phyloP scores from a whole-genome alignment of 371 early-diverging fungal genomes.

The Syncephalastrum monosporum region DNA sequence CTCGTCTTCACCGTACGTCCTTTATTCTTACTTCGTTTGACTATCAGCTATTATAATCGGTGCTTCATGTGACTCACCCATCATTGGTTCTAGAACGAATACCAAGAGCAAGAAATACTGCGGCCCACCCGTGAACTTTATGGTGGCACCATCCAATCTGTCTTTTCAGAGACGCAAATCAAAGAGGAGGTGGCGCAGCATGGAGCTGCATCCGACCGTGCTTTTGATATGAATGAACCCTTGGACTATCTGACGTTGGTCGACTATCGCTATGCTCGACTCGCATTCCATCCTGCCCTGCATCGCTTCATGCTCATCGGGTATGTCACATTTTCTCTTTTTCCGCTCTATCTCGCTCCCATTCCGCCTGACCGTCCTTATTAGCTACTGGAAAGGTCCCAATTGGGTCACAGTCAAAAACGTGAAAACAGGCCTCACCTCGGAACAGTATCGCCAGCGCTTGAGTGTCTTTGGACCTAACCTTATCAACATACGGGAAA shows the following conservation, averaged over 20 bases:
- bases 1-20: conserved; percentile 61
- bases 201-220: conserved; percentile 15
- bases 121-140: conserved; percentile 58
- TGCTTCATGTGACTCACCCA: neutral
- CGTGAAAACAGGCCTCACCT: conserved; percentile 55
- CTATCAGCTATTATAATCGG: neutral
- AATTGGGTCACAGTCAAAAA: conserved; percentile 57
- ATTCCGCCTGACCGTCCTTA: neutral
- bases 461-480: conserved; percentile 84
- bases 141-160: conserved; percentile 67
- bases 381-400: conserved; percentile 75
- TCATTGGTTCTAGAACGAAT: conserved; percentile 60
- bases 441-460: conserved; percentile 59
- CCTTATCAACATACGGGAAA: conserved; percentile 78
- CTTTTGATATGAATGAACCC: conserved; percentile 37
- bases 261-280: conserved; percentile 81
- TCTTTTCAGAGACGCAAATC: conserved; percentile 56
- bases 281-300: conserved; percentile 79
- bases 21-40: neutral
- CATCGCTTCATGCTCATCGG: conserved; percentile 71
- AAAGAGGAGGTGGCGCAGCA: conserved; percentile 35
- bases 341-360: no score
- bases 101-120: conserved; percentile 64
- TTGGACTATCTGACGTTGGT: conserved; percentile 53
- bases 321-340: conserved; percentile 16